phyloP scores from a whole-genome alignment of 176 grass and related monocot species.

The Saccharum officinarum region DNA sequence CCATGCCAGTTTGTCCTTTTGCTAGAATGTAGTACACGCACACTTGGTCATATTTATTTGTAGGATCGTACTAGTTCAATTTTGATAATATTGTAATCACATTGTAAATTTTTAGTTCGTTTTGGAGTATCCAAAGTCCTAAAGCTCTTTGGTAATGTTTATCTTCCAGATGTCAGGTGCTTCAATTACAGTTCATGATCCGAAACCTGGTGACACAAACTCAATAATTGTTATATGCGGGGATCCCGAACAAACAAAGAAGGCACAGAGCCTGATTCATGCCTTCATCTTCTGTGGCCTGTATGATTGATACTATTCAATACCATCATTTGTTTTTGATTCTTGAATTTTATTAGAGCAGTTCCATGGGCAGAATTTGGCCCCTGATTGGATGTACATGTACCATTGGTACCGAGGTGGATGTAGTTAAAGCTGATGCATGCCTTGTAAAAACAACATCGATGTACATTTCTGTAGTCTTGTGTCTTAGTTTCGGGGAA shows the following conservation, averaged over 20 bases:
- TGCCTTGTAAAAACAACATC: not conserved
- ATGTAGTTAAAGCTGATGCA: conserved; percentile 18
- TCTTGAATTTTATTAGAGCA: not conserved
- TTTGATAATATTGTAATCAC: not conserved
- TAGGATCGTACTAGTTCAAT: not conserved
- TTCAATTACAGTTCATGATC: conserved; percentile 46
- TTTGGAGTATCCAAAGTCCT: not conserved
- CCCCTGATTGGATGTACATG: conserved; percentile 20
- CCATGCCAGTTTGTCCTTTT: conserved; percentile 2
- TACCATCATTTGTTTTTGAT: not conserved
- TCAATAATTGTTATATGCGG: conserved; percentile 45
- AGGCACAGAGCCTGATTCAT: conserved; percentile 63
- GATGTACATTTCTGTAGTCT: conserved; percentile 27
- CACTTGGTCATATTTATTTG: conserved; percentile 2
- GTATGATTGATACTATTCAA: conserved; percentile 1
- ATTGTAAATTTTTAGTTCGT: not conserved
- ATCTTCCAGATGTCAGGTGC: conserved; percentile 65
- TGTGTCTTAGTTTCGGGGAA: conserved; percentile 2
- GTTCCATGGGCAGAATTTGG: not conserved
- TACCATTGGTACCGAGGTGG: conserved; percentile 28
- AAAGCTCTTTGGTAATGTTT: conserved; percentile 8
- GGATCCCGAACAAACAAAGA: conserved; percentile 52
- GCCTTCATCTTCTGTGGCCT: conserved; percentile 71
- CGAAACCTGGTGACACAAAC: conserved; percentile 43
- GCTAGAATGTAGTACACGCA: not conserved